Percentiles rank a stretch among this genome's conserved stretches.
phyloP scores from a whole-genome alignment of 2,329 filamentous ascomycete genomes.

The Aplosporella prunicola region DNA sequence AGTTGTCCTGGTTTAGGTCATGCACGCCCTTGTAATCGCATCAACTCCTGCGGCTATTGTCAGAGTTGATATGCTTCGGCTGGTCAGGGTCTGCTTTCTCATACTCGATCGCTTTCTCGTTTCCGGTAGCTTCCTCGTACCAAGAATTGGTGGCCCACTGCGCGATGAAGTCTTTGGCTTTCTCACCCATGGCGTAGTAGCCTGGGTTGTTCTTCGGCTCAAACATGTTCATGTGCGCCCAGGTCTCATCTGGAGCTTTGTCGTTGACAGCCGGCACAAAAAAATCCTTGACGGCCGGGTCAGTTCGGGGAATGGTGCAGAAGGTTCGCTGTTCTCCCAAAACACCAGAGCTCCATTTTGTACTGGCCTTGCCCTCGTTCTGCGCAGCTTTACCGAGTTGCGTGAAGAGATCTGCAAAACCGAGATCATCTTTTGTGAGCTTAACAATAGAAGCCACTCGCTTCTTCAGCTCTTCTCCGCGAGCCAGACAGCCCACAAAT shows the following conservation, averaged over 20 bases:
- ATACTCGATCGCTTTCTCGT: background rate
- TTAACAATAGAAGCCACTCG: slow-evolving; percentile 61
- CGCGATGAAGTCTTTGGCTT: slow-evolving; percentile 55
- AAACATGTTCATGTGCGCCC: slow-evolving; percentile 77
- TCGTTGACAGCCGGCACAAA: slow-evolving; percentile 56
- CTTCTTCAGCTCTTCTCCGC: slow-evolving; percentile 70
- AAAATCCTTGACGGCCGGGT: slow-evolving; percentile 21
- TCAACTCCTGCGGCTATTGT: too few species aligned
- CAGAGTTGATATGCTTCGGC: too few species aligned
- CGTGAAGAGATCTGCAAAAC: slow-evolving; percentile 82
- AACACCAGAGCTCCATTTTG: slow-evolving; percentile 46
- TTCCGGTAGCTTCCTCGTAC: slow-evolving; percentile 43
- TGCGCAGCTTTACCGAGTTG: slow-evolving; percentile 61
- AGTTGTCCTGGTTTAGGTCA: too few species aligned
- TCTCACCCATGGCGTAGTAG: slow-evolving; percentile 56
- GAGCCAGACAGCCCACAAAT: slow-evolving; percentile 82
- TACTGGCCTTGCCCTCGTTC: slow-evolving; percentile 29
- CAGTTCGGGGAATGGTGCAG: slow-evolving; percentile 51
- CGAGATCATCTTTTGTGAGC: slow-evolving; percentile 56
- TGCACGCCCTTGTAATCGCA: too few species aligned
- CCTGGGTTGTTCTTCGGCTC: slow-evolving; percentile 61
- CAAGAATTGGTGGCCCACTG: slow-evolving; percentile 54
- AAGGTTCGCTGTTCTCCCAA: slow-evolving; percentile 72
- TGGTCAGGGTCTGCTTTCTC: background rate
- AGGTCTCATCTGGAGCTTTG: slow-evolving; percentile 65